A percentile compares a stretch with the other conserved stretches of the same genome.
Evolutionary conservation across 179 eudicot genomes (phyloP).

Genomic region (Vitellaria paradoxa): DNA sequence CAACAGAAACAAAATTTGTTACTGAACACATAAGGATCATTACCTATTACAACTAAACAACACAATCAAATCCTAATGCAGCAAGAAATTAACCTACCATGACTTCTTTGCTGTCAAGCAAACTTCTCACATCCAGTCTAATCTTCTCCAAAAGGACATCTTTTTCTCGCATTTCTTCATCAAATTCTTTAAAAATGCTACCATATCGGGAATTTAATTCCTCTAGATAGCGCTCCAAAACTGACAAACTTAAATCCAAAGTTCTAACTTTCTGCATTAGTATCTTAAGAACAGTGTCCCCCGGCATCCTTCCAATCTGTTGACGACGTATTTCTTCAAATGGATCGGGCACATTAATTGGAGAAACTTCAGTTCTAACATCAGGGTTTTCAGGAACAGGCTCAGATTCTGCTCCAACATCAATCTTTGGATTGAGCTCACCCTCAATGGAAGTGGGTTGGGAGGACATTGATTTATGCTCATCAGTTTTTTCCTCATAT

Average conservation of each 20-base stretch:
- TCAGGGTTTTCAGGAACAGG: constrained; percentile 27
- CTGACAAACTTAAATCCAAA: constrained; percentile 68
- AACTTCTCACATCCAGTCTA: constrained; percentile 48
- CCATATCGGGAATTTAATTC: constrained; percentile 70
- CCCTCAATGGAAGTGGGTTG: constrained; percentile 25
- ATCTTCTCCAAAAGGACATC: constrained; percentile 50
- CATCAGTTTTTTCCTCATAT: constrained; percentile 30
- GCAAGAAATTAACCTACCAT: constrained; percentile 41
- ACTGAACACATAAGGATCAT: neutral
- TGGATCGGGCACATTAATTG: constrained; percentile 59
- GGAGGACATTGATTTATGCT: constrained; percentile 27
- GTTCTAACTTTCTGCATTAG: constrained; percentile 92
- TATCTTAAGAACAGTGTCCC: constrained; percentile 89
- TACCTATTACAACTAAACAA: neutral
- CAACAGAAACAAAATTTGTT: constrained; percentile 11
- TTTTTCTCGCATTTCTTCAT: constrained; percentile 49
- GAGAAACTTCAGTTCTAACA: constrained; percentile 27
- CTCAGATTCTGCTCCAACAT: constrained; percentile 32
- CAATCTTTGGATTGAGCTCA: constrained; percentile 20
- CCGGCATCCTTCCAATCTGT: constrained; percentile 69
- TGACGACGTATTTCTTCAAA: constrained; percentile 53
- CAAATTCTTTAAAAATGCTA: constrained; percentile 55
- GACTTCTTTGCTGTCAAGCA: constrained; percentile 58
- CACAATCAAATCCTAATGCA: neutral
- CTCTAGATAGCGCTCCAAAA: constrained; percentile 71